phyloP scores from a whole-genome alignment of 2,329 filamentous ascomycete genomes.

The Harringtonia lauricola region DNA sequence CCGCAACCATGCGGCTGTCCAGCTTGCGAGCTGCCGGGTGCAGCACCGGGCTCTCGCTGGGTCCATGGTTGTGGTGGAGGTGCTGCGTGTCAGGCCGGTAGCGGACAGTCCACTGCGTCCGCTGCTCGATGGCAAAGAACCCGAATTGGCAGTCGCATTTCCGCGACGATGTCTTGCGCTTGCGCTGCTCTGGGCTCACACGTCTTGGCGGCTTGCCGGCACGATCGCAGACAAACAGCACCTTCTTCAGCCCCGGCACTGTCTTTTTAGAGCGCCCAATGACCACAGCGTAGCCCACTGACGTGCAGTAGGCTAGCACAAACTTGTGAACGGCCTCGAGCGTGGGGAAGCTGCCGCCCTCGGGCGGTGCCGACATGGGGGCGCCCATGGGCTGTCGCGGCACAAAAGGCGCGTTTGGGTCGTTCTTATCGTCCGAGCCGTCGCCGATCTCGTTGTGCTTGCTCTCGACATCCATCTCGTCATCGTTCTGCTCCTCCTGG shows the following conservation, averaged over 20 bases:
- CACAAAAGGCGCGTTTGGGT: conserved; percentile 30
- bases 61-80: conserved; percentile 52
- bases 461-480: conserved; percentile 42
- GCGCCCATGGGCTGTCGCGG: conserved; percentile 43
- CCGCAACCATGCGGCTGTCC: conserved; percentile 57
- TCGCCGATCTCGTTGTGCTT: conserved; percentile 6
- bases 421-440: conserved; percentile 25
- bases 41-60: conserved; percentile 55
- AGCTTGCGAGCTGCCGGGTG: conserved; percentile 56
- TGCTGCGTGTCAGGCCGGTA: conserved; percentile 50
- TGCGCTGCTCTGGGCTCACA: conserved; percentile 52
- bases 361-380: conserved; percentile 52
- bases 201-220: conserved; percentile 51
- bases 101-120: conserved; percentile 55
- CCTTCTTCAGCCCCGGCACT: conserved; percentile 55
- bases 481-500: conserved; percentile 28
- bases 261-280: conserved; percentile 59
- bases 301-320: conserved; percentile 53
- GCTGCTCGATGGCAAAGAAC: conserved; percentile 59
- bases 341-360: conserved; percentile 53
- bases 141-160: conserved; percentile 60
- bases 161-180: conserved; percentile 55
- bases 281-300: conserved; percentile 56
- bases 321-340: conserved; percentile 54
- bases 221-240: conserved; percentile 55